Evolutionary conservation across 345 rosid species (phyloP).

Genomic region (Carallia brachiata): DNA sequence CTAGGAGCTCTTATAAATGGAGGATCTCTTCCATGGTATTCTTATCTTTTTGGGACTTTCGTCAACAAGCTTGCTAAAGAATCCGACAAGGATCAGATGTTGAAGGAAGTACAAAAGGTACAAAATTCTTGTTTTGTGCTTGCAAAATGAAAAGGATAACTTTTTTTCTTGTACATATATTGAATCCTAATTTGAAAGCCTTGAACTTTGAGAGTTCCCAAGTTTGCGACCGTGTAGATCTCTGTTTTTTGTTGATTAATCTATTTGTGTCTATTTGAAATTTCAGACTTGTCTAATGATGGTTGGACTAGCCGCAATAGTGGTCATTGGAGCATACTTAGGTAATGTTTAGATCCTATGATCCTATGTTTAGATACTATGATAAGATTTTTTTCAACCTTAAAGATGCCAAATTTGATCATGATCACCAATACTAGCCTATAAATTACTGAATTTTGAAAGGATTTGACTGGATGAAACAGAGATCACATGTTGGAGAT

Average conservation of each 20-base stretch:
- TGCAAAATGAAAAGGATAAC: not conserved
- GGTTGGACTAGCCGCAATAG: constrained; percentile 46
- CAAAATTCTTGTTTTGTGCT: constrained; percentile 1
- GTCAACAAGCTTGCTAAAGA: constrained; percentile 47
- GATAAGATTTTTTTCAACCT: not conserved
- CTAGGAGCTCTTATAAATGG: constrained; percentile 66
- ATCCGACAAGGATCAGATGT: constrained; percentile 34
- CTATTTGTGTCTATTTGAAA: not conserved
- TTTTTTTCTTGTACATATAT: too few species aligned
- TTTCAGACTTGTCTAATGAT: constrained; percentile 47
- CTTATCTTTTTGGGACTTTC: constrained; percentile 48
- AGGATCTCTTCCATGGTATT: constrained; percentile 68
- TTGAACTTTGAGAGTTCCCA: too few species aligned
- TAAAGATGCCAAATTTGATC: too few species aligned
- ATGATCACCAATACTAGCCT: not conserved
- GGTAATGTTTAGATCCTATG: constrained; percentile 26
- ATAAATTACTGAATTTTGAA: not conserved
- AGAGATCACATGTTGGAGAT: constrained; percentile 69
- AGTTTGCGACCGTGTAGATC: not conserved
- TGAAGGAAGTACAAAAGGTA: constrained; percentile 57
- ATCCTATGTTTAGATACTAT: too few species aligned
- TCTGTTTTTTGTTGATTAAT: not conserved
- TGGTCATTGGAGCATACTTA: constrained; percentile 55
- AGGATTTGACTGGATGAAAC: constrained; percentile 12
- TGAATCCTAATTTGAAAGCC: too few species aligned